Conservation (phyloP, 345 rosid species). For the Bretschneidera sinensis region DNA sequence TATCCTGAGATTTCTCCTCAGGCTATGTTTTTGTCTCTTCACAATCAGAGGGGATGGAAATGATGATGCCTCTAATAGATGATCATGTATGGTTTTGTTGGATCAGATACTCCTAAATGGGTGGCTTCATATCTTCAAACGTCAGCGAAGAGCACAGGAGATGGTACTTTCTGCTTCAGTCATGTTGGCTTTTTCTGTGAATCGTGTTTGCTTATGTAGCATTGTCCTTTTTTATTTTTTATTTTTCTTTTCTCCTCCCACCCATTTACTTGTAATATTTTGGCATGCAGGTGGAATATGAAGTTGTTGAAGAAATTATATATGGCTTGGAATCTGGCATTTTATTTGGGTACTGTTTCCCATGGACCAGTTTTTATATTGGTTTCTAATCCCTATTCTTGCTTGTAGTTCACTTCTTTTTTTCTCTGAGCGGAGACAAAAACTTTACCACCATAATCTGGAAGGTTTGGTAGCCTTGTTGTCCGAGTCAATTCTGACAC, state of each 20-base stretch:
- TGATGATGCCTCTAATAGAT: constrained; percentile 17
- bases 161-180: constrained; percentile 36
- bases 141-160: constrained; percentile 80
- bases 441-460: no score
- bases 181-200: background rate
- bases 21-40: constrained; percentile 1
- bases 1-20: background rate
- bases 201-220: background rate
- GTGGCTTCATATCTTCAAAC: constrained; percentile 84
- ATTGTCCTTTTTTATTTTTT: constrained; percentile 11
- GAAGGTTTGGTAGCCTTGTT: background rate
- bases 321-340: constrained; percentile 95
- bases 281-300: constrained; percentile 70
- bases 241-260: background rate
- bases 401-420: constrained; percentile 2
- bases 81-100: constrained; percentile 15
- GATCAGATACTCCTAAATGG: constrained; percentile 73
- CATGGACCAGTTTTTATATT: no score
- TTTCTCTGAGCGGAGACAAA: no score
- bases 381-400: background rate
- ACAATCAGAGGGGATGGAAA: background rate
- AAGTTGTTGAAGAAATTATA: constrained; percentile 97
- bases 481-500: background rate
- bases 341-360: constrained; percentile 75
- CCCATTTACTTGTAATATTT: constrained; percentile 6